A percentile compares a stretch with the other conserved stretches of the same genome.
phyloP scores from a whole-genome alignment of 1,284 basidiomycete genomes.

The Trichosporon ovoides region DNA sequence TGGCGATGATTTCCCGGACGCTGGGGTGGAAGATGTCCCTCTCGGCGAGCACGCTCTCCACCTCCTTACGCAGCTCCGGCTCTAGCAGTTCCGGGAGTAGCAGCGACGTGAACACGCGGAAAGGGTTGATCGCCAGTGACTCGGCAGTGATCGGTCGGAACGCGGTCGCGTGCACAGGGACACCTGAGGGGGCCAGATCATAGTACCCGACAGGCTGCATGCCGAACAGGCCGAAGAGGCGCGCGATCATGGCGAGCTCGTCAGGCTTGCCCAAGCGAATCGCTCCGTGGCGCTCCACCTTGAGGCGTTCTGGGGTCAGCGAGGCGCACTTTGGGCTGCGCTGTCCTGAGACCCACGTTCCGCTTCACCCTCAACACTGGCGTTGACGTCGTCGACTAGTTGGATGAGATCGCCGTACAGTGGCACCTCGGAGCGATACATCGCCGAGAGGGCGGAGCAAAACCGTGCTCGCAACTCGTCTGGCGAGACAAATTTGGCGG shows the following conservation, averaged over 20 bases:
- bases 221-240: slow-evolving; percentile 46
- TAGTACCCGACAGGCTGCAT: slow-evolving; percentile 51
- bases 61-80: slow-evolving; percentile 34
- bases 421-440: slow-evolving; percentile 49
- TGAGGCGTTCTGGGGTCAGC: slow-evolving; percentile 38
- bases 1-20: slow-evolving; percentile 34
- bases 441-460: slow-evolving; percentile 41
- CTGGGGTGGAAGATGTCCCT: slow-evolving; percentile 45
- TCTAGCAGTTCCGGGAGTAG: slow-evolving; percentile 45
- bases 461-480: slow-evolving; percentile 45
- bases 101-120: slow-evolving; percentile 49
- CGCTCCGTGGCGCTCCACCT: slow-evolving; percentile 50
- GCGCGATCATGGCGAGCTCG: slow-evolving; percentile 45
- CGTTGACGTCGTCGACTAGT: slow-evolving; percentile 48
- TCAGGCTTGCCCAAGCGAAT: slow-evolving; percentile 48
- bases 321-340: background rate
- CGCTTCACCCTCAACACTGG: slow-evolving; percentile 5
- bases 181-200: slow-evolving; percentile 45
- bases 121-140: slow-evolving; percentile 46
- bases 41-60: slow-evolving; percentile 30
- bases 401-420: slow-evolving; percentile 49
- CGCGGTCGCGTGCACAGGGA: slow-evolving; percentile 51
- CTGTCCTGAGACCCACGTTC: slow-evolving; percentile 10
- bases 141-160: slow-evolving; percentile 43
- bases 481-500: slow-evolving; percentile 10